Evolutionary conservation across 148 eudicot species (phyloP).

Genomic region (Cornus controversa): DNA sequence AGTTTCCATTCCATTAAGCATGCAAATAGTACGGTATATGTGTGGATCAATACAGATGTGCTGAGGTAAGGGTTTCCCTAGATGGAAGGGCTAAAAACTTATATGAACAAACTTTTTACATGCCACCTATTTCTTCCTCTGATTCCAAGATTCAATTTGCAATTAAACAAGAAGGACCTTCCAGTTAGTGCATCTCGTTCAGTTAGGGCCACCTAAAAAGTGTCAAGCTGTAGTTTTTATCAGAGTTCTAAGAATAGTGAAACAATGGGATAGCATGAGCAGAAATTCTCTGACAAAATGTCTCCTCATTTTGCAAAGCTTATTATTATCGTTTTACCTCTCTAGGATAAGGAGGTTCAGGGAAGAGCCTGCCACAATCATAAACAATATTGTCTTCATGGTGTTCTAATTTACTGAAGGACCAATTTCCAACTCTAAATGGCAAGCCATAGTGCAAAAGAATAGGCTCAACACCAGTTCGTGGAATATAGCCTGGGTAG

Average conservation of each 20-base stretch:
- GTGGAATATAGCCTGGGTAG: slow-evolving; percentile 90
- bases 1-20: slow-evolving; percentile 2
- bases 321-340: slow-evolving; percentile 46
- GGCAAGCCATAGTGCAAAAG: slow-evolving; percentile 95
- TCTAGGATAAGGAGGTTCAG: slow-evolving; percentile 98
- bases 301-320: no score
- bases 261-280: background rate
- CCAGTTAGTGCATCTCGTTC: background rate
- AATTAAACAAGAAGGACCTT: background rate
- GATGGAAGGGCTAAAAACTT: background rate
- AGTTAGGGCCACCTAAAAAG: background rate
- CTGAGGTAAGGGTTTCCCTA: background rate
- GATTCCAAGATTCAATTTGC: background rate
- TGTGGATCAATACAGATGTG: background rate
- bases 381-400: slow-evolving; percentile 84
- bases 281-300: background rate
- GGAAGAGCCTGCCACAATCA: slow-evolving; percentile 90
- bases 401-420: slow-evolving; percentile 81
- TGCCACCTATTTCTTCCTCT: background rate
- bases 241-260: background rate
- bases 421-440: slow-evolving; percentile 89
- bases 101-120: no score
- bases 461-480: slow-evolving; percentile 72
- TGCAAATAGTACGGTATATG: background rate
- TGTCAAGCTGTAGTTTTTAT: background rate